Conservation (phyloP, 2,329 filamentous ascomycete genomes). For the Sarocladium oryzae region DNA sequence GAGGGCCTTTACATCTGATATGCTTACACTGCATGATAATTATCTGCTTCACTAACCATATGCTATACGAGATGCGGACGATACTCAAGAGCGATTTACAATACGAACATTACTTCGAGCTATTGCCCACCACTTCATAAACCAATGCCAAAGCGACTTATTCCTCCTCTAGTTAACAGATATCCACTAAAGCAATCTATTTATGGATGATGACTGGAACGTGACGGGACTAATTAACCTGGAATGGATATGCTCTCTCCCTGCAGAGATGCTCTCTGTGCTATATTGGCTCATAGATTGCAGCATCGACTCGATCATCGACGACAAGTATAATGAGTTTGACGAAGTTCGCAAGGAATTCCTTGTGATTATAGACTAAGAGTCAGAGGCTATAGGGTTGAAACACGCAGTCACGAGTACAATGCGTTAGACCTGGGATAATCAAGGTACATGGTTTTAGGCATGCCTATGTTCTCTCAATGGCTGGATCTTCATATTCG, state of each 20-base stretch:
- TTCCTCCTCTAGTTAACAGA: slow-evolving; percentile 24
- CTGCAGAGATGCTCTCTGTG: slow-evolving; percentile 22
- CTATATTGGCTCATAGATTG: slow-evolving; percentile 25
- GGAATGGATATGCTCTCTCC: slow-evolving; percentile 24
- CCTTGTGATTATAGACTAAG: slow-evolving; percentile 14
- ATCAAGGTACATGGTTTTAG: slow-evolving; percentile 19
- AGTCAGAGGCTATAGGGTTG: slow-evolving; percentile 2
- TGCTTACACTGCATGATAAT: slow-evolving; percentile 21
- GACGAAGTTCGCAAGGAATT: slow-evolving; percentile 12
- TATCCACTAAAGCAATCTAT: slow-evolving; percentile 24
- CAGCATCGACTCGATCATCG: slow-evolving; percentile 15
- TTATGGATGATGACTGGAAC: slow-evolving; percentile 27
- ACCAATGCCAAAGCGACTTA: slow-evolving; percentile 17
- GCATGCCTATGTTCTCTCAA: slow-evolving; percentile 15
- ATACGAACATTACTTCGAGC: slow-evolving; percentile 17
- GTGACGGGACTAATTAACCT: slow-evolving; percentile 25
- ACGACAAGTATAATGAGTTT: slow-evolving; percentile 12
- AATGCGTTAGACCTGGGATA: slow-evolving; percentile 15
- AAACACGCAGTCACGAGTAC: slow-evolving; percentile 13
- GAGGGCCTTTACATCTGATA: slow-evolving; percentile 21
- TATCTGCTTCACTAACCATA: slow-evolving; percentile 18
- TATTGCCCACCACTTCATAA: slow-evolving; percentile 21
- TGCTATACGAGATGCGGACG: slow-evolving; percentile 19
- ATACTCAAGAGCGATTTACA: slow-evolving; percentile 11
- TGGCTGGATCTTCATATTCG: slow-evolving; percentile 16